Base-by-base conservation (phyloP, 371 early-diverging fungal genomes). In the Mortierella sp. region DNA sequence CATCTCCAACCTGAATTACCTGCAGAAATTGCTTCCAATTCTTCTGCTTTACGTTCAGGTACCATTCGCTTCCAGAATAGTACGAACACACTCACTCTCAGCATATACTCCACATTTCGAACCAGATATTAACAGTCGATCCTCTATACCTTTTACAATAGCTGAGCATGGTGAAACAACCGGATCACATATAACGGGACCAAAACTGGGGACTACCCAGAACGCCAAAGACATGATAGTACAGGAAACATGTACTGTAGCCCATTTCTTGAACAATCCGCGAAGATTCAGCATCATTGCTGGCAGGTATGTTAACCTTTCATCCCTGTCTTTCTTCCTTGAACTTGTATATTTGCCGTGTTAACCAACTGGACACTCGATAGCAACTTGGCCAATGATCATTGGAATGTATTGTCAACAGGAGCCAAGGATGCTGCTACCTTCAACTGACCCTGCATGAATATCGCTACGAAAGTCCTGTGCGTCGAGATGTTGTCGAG, bases 391-490 rank as follows among this genome's bases (percentile, higher is more conserved):
- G 27, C 47, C 39, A 63, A 66, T 23, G 62, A 62, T 3, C 49
- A 61, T n/a, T 76, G 78, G 78, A 58, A 70, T 24, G 54, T 43
- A 9, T 7, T 76, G 24, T 45, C 70, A 1, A 66, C 62, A 12
- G 78, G 78, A 26, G 78, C 78, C 12, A 58, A 66, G n/a, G 70
- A 76, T 41, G 78, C 78, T 14, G 70, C 78, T 5, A 24, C 12
- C 12, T 43, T 76, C 46, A 63, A 62, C 23, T 76, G 65, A 62
- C 24, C 4, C 69, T 76, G 66, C 58, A 61, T 7, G 70, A 76
- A 46, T 70, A 65, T 54, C 78, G 70, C 14, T 76, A 64, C 56
- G 67, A 65, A 19, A 57, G 24, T n/a, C 76, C 65, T 5, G 47
- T 50, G 23, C 70, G 67, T 16, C 31, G 26, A 9, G 66, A 68